Conservation (phyloP, 257 asterid genomes). For the Schizonepeta tenuifolia region DNA sequence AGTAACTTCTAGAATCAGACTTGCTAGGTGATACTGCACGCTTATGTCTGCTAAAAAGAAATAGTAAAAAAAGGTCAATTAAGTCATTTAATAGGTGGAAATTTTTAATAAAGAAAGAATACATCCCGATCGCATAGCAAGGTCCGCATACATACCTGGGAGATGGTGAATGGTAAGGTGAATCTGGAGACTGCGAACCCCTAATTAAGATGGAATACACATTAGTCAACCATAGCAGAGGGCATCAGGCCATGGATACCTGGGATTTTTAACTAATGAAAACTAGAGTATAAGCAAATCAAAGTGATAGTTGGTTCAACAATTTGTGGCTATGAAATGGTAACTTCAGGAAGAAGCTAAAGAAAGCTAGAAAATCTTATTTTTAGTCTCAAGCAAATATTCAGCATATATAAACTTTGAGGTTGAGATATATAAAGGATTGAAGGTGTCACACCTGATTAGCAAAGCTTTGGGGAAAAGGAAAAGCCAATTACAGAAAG, state of each 20-base stretch:
- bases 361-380: constrained; percentile 6
- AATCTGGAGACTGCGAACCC: constrained; percentile 67
- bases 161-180: constrained; percentile 57
- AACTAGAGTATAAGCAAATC: constrained; percentile 16
- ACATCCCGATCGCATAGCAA: neutral
- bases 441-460: neutral
- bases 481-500: neutral
- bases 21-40: constrained; percentile 57
- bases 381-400: neutral
- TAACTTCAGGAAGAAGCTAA: neutral
- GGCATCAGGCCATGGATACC: constrained; percentile 14
- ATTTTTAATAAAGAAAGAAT: constrained; percentile 1
- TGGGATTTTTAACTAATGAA: neutral
- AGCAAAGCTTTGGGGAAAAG: neutral
- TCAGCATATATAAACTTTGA: constrained; percentile 12
- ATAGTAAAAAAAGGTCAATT: neutral
- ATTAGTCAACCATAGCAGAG: constrained; percentile 35
- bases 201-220: constrained; percentile 41
- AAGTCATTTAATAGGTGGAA: constrained; percentile 6
- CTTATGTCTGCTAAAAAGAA: constrained; percentile 45
- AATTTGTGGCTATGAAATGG: neutral
- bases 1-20: constrained; percentile 58
- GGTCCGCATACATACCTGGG: constrained; percentile 49
- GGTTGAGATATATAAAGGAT: constrained; percentile 15
- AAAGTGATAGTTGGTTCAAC: constrained; percentile 10